Conservation (phyloP, 2,329 filamentous ascomycete species). For the Calonectria hongkongensis region DNA sequence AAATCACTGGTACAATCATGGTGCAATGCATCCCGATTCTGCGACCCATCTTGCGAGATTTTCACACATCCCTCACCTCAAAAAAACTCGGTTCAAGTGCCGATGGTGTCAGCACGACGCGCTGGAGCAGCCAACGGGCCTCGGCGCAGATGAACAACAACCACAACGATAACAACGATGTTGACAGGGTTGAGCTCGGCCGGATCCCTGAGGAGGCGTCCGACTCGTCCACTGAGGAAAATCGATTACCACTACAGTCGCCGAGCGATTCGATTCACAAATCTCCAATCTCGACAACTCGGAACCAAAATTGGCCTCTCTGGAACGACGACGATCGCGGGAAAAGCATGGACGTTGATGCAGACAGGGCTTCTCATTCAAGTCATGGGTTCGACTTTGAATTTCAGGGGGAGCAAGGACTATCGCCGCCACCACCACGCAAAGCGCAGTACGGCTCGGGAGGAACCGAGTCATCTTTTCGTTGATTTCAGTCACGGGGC, state of each 20-base stretch:
- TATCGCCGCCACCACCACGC: slow-evolving; percentile 48
- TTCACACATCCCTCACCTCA: slow-evolving; percentile 52
- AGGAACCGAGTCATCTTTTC: slow-evolving; percentile 2
- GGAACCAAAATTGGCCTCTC: slow-evolving; percentile 47
- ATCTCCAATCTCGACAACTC: slow-evolving; percentile 7
- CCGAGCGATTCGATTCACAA: slow-evolving; percentile 29
- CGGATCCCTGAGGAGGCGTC: slow-evolving; percentile 49
- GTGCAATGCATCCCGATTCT: slow-evolving; percentile 73
- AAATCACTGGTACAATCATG: slow-evolving; percentile 72
- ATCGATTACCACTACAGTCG: slow-evolving; percentile 12
- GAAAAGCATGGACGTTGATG: slow-evolving; percentile 46
- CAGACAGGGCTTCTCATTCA: slow-evolving; percentile 42
- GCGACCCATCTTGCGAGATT: slow-evolving; percentile 64
- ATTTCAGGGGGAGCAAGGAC: slow-evolving; percentile 46
- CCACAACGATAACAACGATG: slow-evolving; percentile 25
- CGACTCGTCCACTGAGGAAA: not conserved
- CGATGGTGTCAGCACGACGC: slow-evolving; percentile 44
- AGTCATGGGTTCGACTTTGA: slow-evolving; percentile 50
- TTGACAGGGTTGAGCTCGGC: slow-evolving; percentile 45
- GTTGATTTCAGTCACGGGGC: slow-evolving; percentile 19
- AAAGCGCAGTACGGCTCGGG: slow-evolving; percentile 8
- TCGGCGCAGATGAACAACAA: slow-evolving; percentile 40
- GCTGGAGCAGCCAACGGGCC: slow-evolving; percentile 50
- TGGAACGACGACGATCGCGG: slow-evolving; percentile 36
- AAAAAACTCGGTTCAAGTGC: slow-evolving; percentile 46